A percentile compares a stretch with the other conserved stretches of the same genome.
These are phyloP conservation scores for Boletus rubroflammeus DNA, from an alignment of 768 basidiomycete species.

Conservation along the genomic window DNA sequence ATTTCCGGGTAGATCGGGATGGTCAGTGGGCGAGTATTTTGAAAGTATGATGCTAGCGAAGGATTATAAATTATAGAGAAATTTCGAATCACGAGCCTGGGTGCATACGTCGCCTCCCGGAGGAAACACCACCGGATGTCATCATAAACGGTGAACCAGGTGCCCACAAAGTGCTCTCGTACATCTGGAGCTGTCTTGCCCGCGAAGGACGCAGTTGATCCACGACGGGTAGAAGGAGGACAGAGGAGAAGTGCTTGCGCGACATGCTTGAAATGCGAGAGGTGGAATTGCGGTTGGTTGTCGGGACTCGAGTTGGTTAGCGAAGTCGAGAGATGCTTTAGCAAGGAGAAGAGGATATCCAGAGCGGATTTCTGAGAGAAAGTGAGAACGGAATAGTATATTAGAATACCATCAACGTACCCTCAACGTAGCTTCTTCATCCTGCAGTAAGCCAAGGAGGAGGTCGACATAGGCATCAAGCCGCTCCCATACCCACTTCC, in stretches of 20 bases:
- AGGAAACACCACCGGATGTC: slow-evolving; percentile 91
- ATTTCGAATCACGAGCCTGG: background rate
- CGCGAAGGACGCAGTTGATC: slow-evolving; percentile 22
- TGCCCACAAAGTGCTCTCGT: slow-evolving; percentile 57
- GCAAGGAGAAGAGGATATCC: slow-evolving; percentile 71
- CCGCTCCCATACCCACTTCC: slow-evolving; percentile 76
- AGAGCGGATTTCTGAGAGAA: slow-evolving; percentile 58
- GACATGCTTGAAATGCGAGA: slow-evolving; percentile 64
- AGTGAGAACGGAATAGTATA: slow-evolving; percentile 1
- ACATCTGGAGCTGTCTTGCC: slow-evolving; percentile 55
- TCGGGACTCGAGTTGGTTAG: slow-evolving; percentile 43
- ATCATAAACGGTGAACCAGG: slow-evolving; percentile 74
- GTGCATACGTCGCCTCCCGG: slow-evolving; percentile 63
- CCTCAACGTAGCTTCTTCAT: slow-evolving; percentile 69
- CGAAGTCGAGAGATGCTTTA: slow-evolving; percentile 73
- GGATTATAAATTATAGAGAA: background rate
- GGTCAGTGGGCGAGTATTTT: slow-evolving; percentile 27
- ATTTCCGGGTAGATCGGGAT: slow-evolving; percentile 44
- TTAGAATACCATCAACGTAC: slow-evolving; percentile 41
- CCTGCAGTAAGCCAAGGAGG: slow-evolving; percentile 66
- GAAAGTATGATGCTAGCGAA: slow-evolving; percentile 23
- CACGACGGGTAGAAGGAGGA: slow-evolving; percentile 44
- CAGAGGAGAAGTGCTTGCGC: slow-evolving; percentile 58
- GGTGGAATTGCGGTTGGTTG: slow-evolving; percentile 61
- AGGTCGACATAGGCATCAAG: slow-evolving; percentile 68